Conservation (phyloP, 164 flowering plant species). For the Chimonanthus salicifolius region DNA sequence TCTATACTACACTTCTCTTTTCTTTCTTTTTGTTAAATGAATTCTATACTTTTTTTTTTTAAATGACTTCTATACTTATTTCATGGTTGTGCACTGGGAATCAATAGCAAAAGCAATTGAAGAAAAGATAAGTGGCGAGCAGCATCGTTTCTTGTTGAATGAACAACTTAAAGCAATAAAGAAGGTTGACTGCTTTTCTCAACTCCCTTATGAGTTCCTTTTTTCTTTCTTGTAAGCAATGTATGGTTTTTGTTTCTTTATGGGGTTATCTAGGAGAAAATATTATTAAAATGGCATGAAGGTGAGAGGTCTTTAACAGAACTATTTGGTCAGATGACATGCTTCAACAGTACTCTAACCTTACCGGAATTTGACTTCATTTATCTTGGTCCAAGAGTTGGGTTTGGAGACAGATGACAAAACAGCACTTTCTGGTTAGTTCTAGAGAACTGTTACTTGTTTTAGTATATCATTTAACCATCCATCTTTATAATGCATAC, state of each 20-base stretch:
- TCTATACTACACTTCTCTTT: no score
- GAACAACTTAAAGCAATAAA: slow-evolving; percentile 99
- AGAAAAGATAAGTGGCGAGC: slow-evolving; percentile 96
- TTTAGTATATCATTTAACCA: not conserved
- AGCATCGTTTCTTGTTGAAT: slow-evolving; percentile 85
- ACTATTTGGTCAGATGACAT: slow-evolving; percentile 4
- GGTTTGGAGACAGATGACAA: slow-evolving; percentile 98
- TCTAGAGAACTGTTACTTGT: not conserved
- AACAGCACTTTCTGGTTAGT: slow-evolving; percentile 94
- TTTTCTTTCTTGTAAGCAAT: not conserved
- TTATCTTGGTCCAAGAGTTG: slow-evolving; percentile 62
- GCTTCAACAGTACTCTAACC: slow-evolving; percentile 5
- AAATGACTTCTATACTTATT: no score
- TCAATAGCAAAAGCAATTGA: slow-evolving; percentile 96
- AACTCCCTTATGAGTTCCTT: not conserved
- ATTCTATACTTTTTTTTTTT: no score
- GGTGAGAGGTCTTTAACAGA: not conserved
- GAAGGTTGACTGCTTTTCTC: slow-evolving; percentile 43
- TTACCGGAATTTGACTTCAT: slow-evolving; percentile 13
- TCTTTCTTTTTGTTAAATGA: not conserved
- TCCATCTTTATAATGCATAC: not conserved
- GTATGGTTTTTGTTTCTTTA: not conserved
- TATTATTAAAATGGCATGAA: not conserved
- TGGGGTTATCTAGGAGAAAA: not conserved
- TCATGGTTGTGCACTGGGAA: slow-evolving; percentile 42